These are phyloP conservation scores for Amphibolis antarctica DNA, from an alignment of 106 monocot species.

Conservation along the genomic window DNA sequence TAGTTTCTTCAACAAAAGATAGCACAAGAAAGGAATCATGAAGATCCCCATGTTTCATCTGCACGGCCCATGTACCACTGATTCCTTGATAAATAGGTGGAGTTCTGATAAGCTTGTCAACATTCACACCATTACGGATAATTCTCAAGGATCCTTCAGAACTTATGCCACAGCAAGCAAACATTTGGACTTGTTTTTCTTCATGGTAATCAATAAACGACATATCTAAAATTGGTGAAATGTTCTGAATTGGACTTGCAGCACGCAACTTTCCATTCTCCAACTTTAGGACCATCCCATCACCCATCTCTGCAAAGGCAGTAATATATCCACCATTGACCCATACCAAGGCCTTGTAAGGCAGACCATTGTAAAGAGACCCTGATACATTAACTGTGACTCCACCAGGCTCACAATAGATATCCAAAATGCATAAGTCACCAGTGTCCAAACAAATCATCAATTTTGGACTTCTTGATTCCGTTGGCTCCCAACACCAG, in stretches of 20 bases:
- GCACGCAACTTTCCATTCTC: slow-evolving; percentile 39
- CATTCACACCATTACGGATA: slow-evolving; percentile 61
- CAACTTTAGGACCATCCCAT: slow-evolving; percentile 76
- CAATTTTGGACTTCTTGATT: slow-evolving; percentile 40
- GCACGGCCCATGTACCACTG: slow-evolving; percentile 77
- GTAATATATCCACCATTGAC: slow-evolving; percentile 42
- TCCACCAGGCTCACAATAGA: slow-evolving; percentile 36
- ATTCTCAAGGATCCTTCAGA: slow-evolving; percentile 76
- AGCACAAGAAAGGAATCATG: slow-evolving; percentile 89
- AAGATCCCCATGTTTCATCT: slow-evolving; percentile 56
- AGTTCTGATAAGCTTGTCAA: slow-evolving; percentile 68
- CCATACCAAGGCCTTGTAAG: slow-evolving; percentile 77
- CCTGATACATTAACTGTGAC: slow-evolving; percentile 38
- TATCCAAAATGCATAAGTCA: slow-evolving; percentile 55
- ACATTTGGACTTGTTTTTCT: slow-evolving; percentile 72
- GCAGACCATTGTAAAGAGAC: slow-evolving; percentile 42
- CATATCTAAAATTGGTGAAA: slow-evolving; percentile 80
- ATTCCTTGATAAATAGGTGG: slow-evolving; percentile 67
- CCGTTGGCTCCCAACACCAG: slow-evolving; percentile 71
- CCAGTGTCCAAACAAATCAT: slow-evolving; percentile 72
- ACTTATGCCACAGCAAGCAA: slow-evolving; percentile 84
- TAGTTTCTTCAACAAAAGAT: slow-evolving; percentile 98
- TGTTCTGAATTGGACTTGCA: slow-evolving; percentile 64
- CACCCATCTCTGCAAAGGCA: slow-evolving; percentile 85
- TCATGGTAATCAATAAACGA: slow-evolving; percentile 46